Base-by-base conservation (phyloP, 371 early-diverging fungal genomes). In the Choanephora cucurbitarum region DNA sequence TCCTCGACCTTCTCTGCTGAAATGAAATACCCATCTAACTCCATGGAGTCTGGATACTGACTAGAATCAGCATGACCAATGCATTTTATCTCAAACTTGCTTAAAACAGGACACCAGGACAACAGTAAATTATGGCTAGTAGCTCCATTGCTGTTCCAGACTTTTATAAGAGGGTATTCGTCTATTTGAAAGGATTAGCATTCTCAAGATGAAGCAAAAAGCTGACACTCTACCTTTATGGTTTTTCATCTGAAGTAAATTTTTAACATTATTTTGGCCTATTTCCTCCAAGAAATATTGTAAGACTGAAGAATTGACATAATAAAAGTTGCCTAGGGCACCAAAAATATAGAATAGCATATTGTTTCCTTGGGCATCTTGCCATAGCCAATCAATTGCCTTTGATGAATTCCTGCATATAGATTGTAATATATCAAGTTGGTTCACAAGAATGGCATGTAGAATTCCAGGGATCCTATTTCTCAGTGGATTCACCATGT, bases 391-490 rank as follows among this genome's bases (percentile, higher is more conserved):
- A 14, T 78, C 44, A 23, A 73, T 63, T 6, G 52, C 13, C 7
- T 59, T 18, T 10, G 34, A 47, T 11, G 68, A 31, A 3, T 54
- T 33, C 23, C 60, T 24, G 34, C 44, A 55, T 14, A 77, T 18
- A 0, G 53, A 7, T 7, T 47, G 47, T 2, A 77, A 10, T 5
- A 69, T 49, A 0, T 57, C 55, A 2, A 64, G 6, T 39, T 73
- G 60, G 49, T 80, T 77, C 31, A 58, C 41, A 11, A 69, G 37
- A 15, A 77, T 59, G 17, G 80, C 79, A 28, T 73, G 72, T 66
- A 83, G 58, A 6, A 82, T 28, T 1, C 75, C 64, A 22, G 83
- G 78, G 13, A 71, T 17, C 7, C 52, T 54, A 1, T 64, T 55
- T 6, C 61, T 13, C 5, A 48, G 31, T 4, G 49, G 44, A 9